These are phyloP conservation scores for Mycena leptocephala DNA, from an alignment of 768 basidiomycete genomes.

Conservation along the genomic window DNA sequence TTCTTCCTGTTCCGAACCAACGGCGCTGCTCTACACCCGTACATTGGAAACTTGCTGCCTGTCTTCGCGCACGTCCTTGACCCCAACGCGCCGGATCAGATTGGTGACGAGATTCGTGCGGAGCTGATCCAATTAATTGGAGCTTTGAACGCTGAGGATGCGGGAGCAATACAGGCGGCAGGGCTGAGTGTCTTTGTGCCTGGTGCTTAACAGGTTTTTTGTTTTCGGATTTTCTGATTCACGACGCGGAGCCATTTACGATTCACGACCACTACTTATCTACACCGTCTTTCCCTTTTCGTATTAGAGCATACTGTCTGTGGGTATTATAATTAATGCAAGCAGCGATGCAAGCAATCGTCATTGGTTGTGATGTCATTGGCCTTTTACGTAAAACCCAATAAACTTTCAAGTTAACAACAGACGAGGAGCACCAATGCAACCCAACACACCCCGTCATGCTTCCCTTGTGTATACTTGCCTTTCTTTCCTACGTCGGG, in stretches of 20 bases:
- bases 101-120: conserved; percentile 84
- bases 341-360: background rate
- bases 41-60: conserved; percentile 84
- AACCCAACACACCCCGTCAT: background rate
- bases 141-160: conserved; percentile 81
- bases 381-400: background rate
- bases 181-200: conserved; percentile 75
- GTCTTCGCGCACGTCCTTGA: conserved; percentile 90
- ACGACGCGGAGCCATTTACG: conserved; percentile 24
- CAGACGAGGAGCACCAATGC: too few relatives aligned
- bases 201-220: conserved; percentile 51
- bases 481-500: background rate
- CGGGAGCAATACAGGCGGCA: conserved; percentile 86
- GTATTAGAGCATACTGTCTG: conserved; percentile 29
- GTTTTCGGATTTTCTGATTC: conserved; percentile 6
- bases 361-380: background rate
- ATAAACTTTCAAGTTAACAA: background rate
- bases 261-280: conserved; percentile 26
- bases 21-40: conserved; percentile 77
- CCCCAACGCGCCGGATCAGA: conserved; percentile 80
- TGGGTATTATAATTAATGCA: conserved; percentile 19
- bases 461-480: conserved; percentile 13
- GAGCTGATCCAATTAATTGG: conserved; percentile 84
- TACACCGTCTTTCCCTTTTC: conserved; percentile 18
- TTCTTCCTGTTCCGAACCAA: conserved; percentile 91